A percentile compares a stretch with the other conserved stretches of the same genome.
Evolutionary conservation across 495 filamentous ascomycete species (phyloP).

Genomic region (Entonaema liquescens): DNA sequence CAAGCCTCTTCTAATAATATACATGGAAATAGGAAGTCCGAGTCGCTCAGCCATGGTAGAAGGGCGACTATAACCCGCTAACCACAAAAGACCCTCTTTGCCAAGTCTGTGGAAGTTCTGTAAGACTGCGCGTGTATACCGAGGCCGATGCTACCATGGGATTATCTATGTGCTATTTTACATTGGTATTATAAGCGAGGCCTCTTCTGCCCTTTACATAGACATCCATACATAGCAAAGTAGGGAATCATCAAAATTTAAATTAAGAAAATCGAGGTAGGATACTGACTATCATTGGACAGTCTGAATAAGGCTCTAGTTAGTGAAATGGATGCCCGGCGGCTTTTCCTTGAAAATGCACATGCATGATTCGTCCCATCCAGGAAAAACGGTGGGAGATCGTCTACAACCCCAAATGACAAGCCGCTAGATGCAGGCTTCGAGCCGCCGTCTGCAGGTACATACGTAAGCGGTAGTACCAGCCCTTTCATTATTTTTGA

Average conservation of each 20-base stretch:
- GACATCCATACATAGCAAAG: background rate
- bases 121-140: background rate
- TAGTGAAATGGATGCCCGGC: slow-evolving; percentile 6
- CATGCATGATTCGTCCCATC: slow-evolving; percentile 22
- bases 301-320: background rate
- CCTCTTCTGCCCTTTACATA: background rate
- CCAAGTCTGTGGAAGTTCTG: background rate
- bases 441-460: slow-evolving; percentile 30
- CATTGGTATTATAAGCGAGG: background rate
- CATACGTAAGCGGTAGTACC: slow-evolving; percentile 32
- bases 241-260: background rate
- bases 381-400: slow-evolving; percentile 24
- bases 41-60: slow-evolving; percentile 27
- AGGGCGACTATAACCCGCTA: slow-evolving; percentile 13
- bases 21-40: slow-evolving; percentile 4
- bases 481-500: slow-evolving; percentile 8
- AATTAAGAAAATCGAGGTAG: background rate
- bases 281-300: slow-evolving; percentile 21
- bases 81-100: background rate
- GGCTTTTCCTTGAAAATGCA: slow-evolving; percentile 15
- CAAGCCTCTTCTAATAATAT: slow-evolving; percentile 31
- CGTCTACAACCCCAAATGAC: slow-evolving; percentile 17
- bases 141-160: background rate
- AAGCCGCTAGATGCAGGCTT: slow-evolving; percentile 16
- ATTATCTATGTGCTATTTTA: background rate